A percentile compares a stretch with the other conserved stretches of the same genome.
phyloP scores from a whole-genome alignment of 169 alveolate species.

The Theileria equi region DNA sequence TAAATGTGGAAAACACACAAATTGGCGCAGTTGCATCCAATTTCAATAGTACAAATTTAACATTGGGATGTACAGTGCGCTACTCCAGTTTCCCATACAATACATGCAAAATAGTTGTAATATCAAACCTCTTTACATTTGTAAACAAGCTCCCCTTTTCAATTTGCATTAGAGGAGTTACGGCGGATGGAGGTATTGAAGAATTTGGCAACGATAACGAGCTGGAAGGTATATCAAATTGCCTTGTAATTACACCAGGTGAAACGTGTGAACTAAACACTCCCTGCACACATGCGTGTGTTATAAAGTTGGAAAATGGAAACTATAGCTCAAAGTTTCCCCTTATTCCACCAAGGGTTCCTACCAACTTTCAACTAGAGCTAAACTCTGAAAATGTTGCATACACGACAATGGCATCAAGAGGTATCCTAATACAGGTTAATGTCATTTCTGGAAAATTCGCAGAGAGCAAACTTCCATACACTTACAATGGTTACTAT shows the following conservation, averaged over 20 bases:
- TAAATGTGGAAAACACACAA: too few relatives aligned
- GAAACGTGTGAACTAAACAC: slow-evolving; percentile 58
- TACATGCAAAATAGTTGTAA: slow-evolving; percentile 73
- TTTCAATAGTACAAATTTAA: too few relatives aligned
- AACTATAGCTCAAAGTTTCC: slow-evolving; percentile 68
- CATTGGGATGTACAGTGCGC: slow-evolving; percentile 80
- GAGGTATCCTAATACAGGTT: slow-evolving; percentile 69
- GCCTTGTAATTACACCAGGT: slow-evolving; percentile 41
- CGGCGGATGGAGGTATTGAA: slow-evolving; percentile 16
- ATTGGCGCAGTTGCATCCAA: too few relatives aligned
- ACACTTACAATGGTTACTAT: slow-evolving; percentile 77
- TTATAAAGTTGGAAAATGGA: slow-evolving; percentile 37
- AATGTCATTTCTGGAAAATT: slow-evolving; percentile 76
- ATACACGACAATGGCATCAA: slow-evolving; percentile 39
- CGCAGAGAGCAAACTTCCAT: slow-evolving; percentile 75
- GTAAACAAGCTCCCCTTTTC: slow-evolving; percentile 74
- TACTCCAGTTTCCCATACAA: slow-evolving; percentile 75
- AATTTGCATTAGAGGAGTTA: slow-evolving; percentile 54
- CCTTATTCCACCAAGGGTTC: slow-evolving; percentile 71
- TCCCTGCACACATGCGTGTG: slow-evolving; percentile 41
- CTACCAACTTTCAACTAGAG: slow-evolving; percentile 72
- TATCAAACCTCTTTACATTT: slow-evolving; percentile 75
- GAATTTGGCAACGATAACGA: not conserved
- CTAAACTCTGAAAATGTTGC: slow-evolving; percentile 38
- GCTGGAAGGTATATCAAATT: slow-evolving; percentile 8